Evolutionary conservation across 148 eudicot species (phyloP), one percentile per base, ranked within the genome.

Genomic region (Camellia japonica): DNA sequence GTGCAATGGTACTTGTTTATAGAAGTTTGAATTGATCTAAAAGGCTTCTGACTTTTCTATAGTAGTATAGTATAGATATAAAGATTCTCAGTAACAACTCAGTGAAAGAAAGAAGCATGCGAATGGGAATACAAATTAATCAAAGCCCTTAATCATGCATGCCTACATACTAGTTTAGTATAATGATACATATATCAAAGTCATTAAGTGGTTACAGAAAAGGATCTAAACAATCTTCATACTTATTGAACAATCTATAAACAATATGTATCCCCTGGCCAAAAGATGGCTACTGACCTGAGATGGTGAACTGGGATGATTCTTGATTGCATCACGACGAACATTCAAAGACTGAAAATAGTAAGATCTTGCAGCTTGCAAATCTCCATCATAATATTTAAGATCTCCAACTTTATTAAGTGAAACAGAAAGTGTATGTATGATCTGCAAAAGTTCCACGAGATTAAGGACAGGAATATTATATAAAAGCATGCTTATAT

Each of bases 401-500:
- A 96, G 87, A 80, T 96, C 99, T 85, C 99, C 99, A 70, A 96
- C 90, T 86, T 96, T 96, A 83, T 96, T 96, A 47, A 93, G 89
- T 47, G 99, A 96, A 71, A 96, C 97, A 63, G 98, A 96, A 42
- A 96, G 94, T 7, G 99, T 93, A 82, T 96, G 98, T 76, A 85
- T 84, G 73, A 96, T 87, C 99, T 96, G 99, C 85, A 90, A 77
- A 80, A 71, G 74, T 58, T 42, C 52, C 41, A 76, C 30, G 67
- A 59, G 20, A 8, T 66, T 80, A 68, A 77, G 83, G 59, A 10
- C 47, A 46, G 38, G 67, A 46, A 46, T 15, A 68, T 76, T 54
- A 56, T 11, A 79, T 67, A 38, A 19, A 76, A 23, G 42, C 43
- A 64, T 65, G 71, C 71, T 65, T 65, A 30, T 30, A 30, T 30